Conservation (phyloP, 2,329 filamentous ascomycete genomes). For the Beauveria bassiana region DNA sequence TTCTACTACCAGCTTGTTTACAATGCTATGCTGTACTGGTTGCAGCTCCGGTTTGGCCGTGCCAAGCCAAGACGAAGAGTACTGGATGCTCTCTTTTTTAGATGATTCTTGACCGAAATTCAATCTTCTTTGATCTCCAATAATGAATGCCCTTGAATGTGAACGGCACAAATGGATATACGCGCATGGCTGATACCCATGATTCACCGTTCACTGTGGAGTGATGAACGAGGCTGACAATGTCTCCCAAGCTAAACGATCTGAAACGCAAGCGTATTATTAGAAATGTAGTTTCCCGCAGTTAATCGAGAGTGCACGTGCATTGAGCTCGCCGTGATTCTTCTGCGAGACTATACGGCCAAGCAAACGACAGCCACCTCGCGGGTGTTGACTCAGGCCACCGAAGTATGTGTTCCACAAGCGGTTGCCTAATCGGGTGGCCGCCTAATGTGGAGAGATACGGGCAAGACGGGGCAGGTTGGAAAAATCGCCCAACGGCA, state of each 20-base stretch:
- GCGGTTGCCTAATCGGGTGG: conserved; percentile 3
- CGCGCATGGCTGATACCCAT: no score
- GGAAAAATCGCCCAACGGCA: not conserved
- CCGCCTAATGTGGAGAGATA: not conserved
- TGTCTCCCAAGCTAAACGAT: not conserved
- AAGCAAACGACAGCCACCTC: not conserved
- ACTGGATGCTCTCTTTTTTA: not conserved
- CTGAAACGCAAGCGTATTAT: not conserved
- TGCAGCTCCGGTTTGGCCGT: not conserved
- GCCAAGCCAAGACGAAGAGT: not conserved
- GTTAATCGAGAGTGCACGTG: no score
- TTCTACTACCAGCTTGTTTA: not conserved
- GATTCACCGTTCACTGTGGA: not conserved
- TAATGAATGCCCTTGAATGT: not conserved
- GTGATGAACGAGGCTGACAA: not conserved
- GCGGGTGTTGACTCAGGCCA: not conserved
- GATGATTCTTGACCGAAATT: not conserved
- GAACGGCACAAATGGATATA: not conserved
- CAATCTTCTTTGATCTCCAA: not conserved
- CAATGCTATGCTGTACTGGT: not conserved
- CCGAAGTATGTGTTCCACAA: not conserved
- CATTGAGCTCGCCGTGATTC: not conserved
- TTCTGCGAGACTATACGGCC: not conserved
- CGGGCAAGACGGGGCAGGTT: not conserved
- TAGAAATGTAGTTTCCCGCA: not conserved